Conservation (phyloP, 768 basidiomycete species). For the Suillus paluster region DNA sequence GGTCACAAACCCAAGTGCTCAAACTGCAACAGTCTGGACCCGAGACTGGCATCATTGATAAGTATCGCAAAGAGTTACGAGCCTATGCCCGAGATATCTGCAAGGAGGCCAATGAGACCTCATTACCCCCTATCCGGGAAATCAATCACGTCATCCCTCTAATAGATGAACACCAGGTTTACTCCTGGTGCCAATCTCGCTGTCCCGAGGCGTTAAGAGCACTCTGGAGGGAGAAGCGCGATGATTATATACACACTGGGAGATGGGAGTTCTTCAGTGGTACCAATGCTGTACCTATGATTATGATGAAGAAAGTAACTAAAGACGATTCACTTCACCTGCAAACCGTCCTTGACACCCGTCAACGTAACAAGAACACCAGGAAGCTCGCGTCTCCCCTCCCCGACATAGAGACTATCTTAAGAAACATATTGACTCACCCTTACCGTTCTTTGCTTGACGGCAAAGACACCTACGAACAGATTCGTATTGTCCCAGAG, state of each 20-base stretch:
- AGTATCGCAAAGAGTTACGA: conserved; percentile 11
- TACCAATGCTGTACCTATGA: conserved; percentile 36
- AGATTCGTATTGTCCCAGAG: conserved; percentile 31
- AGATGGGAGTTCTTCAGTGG: conserved; percentile 34
- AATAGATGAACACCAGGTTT: conserved; percentile 41
- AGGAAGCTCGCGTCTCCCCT: conserved; percentile 31
- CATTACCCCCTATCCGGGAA: conserved; percentile 13
- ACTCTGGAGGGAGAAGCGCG: conserved; percentile 32
- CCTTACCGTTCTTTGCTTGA: conserved; percentile 31
- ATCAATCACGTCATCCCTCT: conserved; percentile 43
- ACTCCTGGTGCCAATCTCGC: conserved; percentile 28
- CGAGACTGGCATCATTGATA: no score
- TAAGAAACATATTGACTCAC: conserved; percentile 24
- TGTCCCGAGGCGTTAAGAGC: conserved; percentile 39
- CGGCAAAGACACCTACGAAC: conserved; percentile 37
- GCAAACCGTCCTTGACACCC: conserved; percentile 27
- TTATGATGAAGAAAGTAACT: conserved; percentile 36
- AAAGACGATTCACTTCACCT: conserved; percentile 21
- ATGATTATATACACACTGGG: conserved; percentile 30
- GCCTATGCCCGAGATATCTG: conserved; percentile 6
- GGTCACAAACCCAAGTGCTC: conserved; percentile 9
- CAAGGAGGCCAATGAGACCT: conserved; percentile 1
- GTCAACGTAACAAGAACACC: conserved; percentile 37
- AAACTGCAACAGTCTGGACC: neutral
- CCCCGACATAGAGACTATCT: conserved; percentile 33